phyloP scores from a whole-genome alignment of 352 stramenopile genomes.

The Phytophthora pistaciae region DNA sequence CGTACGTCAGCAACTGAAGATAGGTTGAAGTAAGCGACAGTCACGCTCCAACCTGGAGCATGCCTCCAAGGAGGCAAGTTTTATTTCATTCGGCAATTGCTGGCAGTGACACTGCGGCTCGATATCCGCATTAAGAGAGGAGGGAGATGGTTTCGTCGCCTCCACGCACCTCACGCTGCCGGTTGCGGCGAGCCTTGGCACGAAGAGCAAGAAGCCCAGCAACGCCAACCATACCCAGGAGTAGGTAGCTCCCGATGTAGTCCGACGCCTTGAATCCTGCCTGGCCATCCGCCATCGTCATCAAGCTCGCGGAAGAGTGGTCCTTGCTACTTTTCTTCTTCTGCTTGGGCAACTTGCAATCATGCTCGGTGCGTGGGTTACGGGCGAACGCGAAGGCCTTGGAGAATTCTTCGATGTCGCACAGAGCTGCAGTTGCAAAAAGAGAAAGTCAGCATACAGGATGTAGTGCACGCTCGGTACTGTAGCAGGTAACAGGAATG shows the following conservation, averaged over 20 bases:
- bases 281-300: slow-evolving; percentile 7
- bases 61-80: too few species aligned
- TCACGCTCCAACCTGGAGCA: background rate
- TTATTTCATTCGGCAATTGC: too few species aligned
- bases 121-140: slow-evolving; percentile 24
- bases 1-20: slow-evolving; percentile 15
- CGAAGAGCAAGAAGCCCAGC: slow-evolving; percentile 59
- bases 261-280: slow-evolving; percentile 37
- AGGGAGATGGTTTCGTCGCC: slow-evolving; percentile 37
- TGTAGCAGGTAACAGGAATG: background rate
- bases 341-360: slow-evolving; percentile 54
- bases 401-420: slow-evolving; percentile 68
- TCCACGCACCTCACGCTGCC: slow-evolving; percentile 8
- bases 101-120: background rate
- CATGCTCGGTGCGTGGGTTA: slow-evolving; percentile 51
- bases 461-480: background rate
- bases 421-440: slow-evolving; percentile 45
- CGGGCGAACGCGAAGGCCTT: slow-evolving; percentile 67
- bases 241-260: slow-evolving; percentile 62
- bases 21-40: slow-evolving; percentile 8
- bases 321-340: slow-evolving; percentile 26
- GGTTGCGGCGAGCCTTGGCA: slow-evolving; percentile 40
- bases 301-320: slow-evolving; percentile 31
- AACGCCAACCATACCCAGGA: slow-evolving; percentile 69
- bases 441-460: background rate